Evolutionary conservation across 768 basidiomycete genomes (phyloP), one percentile per base, ranked within the genome.

Genomic region (Coprinellus micaceus): DNA sequence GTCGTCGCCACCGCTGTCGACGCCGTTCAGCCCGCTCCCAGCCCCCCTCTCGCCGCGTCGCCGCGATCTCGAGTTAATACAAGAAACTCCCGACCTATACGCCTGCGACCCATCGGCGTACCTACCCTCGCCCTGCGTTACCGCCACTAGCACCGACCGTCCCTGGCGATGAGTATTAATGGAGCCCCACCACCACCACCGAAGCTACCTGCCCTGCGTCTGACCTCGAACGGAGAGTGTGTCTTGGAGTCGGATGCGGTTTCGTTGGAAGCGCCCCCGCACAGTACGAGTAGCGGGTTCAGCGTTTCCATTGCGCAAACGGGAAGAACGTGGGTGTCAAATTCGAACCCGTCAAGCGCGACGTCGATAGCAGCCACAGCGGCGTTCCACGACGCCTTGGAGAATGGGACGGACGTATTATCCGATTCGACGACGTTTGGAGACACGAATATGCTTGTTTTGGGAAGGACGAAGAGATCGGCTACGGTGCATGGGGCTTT

Each of bases 201-300:
- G 43, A 71, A 63, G 58, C 67, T 74, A 48, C 80, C 82, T 62
- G 74, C 81, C 56, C 75, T 82, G 60, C 84, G 82, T 62, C 74
- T 83, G 61, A 77, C 78, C 28, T 61, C 73, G 52, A 77, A 77
- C 55, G 75, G 76, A 58, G 73, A 76, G 40, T 71, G 72, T 59
- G 62, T 75, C 46, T 63, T 71, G 17, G 66, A 25, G 77, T 56
- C 51, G 45, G 83, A 84, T 55, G 67, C 74, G 37, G 70, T 81
- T 45, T 62, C 77, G 54, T 69, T 79, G 39, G 77, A 78, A 53
- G 60, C 78, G n/a, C 72, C 58, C 10, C 46, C 78, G 13, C 60
- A 72, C 22, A n/a, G n/a, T n/a, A n/a, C n/a, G n/a, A 74, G 75
- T 53, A 85, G 69, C 72, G 83, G 80, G 68, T 86, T 87, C 67